Evolutionary conservation across 1,284 basidiomycete genomes (phyloP).

Genomic region (Ceratobasidium sp.): DNA sequence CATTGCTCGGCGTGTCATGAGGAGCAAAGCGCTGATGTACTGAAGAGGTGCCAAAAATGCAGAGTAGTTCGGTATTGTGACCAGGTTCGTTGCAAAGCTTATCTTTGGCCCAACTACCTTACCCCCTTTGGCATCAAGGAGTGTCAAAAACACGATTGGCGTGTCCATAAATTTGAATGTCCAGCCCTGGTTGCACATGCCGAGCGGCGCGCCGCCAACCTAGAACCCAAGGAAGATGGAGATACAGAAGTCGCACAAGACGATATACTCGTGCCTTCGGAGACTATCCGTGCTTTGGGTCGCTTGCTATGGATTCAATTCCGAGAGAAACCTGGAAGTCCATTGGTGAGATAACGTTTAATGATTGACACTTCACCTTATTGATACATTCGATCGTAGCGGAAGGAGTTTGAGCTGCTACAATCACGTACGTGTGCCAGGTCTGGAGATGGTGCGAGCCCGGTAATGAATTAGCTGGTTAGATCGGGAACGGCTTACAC

Average conservation of each 20-base stretch:
- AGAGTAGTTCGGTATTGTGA: slow-evolving; percentile 75
- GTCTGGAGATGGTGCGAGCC: too few species aligned
- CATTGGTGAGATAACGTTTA: slow-evolving; percentile 60
- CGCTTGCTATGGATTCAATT: slow-evolving; percentile 73
- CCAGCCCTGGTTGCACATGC: slow-evolving; percentile 62
- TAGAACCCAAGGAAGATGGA: slow-evolving; percentile 41
- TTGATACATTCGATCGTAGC: slow-evolving; percentile 52
- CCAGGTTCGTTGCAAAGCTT: slow-evolving; percentile 54
- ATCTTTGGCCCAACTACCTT: neutral
- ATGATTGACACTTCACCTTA: neutral
- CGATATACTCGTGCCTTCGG: slow-evolving; percentile 62
- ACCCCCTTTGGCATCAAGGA: slow-evolving; percentile 54
- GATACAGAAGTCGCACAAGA: slow-evolving; percentile 36
- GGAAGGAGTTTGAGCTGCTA: slow-evolving; percentile 68
- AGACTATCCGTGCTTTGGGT: slow-evolving; percentile 77
- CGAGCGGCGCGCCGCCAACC: slow-evolving; percentile 52
- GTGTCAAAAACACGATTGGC: slow-evolving; percentile 83
- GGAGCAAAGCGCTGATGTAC: slow-evolving; percentile 44
- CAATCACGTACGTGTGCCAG: slow-evolving; percentile 72
- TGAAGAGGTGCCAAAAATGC: slow-evolving; percentile 77
- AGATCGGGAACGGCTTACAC: slow-evolving; percentile 61
- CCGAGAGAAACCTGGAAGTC: slow-evolving; percentile 60
- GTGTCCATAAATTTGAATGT: slow-evolving; percentile 78
- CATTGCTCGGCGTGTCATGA: slow-evolving; percentile 74
- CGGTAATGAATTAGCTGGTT: neutral